These are phyloP conservation scores for Nymphaea thermarum DNA, from an alignment of 164 flowering plant species.

Conservation along the genomic window DNA sequence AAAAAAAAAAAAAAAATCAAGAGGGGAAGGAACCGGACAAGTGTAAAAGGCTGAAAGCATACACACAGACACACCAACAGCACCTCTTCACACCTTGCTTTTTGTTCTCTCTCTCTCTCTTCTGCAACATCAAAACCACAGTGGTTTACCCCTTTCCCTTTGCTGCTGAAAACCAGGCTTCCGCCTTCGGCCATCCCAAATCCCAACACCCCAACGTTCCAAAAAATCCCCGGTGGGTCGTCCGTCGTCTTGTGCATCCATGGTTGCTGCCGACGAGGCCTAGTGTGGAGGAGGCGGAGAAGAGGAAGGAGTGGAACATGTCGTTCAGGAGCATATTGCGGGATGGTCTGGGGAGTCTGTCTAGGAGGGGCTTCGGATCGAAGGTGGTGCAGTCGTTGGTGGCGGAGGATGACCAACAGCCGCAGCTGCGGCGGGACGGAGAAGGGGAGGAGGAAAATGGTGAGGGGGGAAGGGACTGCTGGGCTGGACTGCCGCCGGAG, in stretches of 20 bases:
- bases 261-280: slow-evolving; percentile 2
- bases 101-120: not conserved
- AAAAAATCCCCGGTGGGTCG: too few species aligned
- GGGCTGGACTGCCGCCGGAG: slow-evolving; percentile 71
- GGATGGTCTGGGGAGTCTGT: slow-evolving; percentile 11
- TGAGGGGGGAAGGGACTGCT: slow-evolving; percentile 12
- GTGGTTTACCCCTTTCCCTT: not conserved
- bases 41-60: not conserved
- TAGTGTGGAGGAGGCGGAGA: not conserved
- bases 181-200: not conserved
- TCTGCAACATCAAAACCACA: not conserved
- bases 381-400: not conserved
- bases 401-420: slow-evolving; percentile 1
- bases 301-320: slow-evolving; percentile 1
- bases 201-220: not conserved
- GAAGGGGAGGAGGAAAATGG: not conserved
- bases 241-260: not conserved
- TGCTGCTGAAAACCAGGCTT: too few species aligned
- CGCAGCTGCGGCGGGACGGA: not conserved
- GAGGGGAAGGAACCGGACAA: not conserved
- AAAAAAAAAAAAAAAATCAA: too few species aligned
- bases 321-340: slow-evolving; percentile 8
- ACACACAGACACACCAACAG: not conserved
- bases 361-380: slow-evolving; percentile 8
- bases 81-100: not conserved